Evolutionary conservation across 495 filamentous ascomycete species (phyloP).

Genomic region (Aspergillus nidulans): DNA sequence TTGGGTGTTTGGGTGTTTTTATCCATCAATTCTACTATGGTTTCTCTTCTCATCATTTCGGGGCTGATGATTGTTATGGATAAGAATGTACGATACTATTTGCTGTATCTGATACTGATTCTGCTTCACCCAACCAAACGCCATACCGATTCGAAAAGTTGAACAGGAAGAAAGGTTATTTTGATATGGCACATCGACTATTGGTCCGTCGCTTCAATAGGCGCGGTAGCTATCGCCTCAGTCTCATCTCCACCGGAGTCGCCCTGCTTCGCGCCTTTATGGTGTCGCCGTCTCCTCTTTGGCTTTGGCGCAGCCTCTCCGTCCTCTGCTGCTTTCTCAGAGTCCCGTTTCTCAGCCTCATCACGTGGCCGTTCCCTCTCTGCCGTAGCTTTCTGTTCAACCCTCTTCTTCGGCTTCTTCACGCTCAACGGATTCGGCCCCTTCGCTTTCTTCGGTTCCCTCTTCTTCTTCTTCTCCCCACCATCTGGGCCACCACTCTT

Average conservation of each 20-base stretch:
- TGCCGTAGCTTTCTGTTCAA: constrained; percentile 3
- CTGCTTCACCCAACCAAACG: constrained; percentile 30
- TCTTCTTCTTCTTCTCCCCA: constrained; percentile 36
- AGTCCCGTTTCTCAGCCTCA: constrained; percentile 18
- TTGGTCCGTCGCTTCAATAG: constrained; percentile 22
- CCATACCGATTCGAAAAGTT: constrained; percentile 20
- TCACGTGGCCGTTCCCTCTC: constrained; percentile 13
- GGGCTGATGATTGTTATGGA: neutral
- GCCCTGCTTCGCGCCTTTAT: constrained; percentile 27
- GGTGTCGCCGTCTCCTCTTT: constrained; percentile 49
- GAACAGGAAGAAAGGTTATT: constrained; percentile 12
- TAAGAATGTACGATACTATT: constrained; percentile 16
- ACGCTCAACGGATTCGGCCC: constrained; percentile 85
- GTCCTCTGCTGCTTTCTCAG: constrained; percentile 18
- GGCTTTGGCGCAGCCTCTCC: constrained; percentile 24
- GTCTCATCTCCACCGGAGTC: constrained; percentile 17
- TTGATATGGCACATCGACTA: constrained; percentile 12
- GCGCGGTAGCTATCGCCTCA: constrained; percentile 11
- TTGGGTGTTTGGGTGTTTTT: constrained; percentile 4
- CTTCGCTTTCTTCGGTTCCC: constrained; percentile 66
- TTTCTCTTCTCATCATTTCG: neutral
- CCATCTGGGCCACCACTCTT: constrained; percentile 33
- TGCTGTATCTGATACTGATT: constrained; percentile 21
- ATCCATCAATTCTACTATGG: neutral
- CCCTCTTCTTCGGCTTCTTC: constrained; percentile 70